Base-by-base conservation (phyloP, 176 grass and related monocot species). In the Hyparrhenia diplandra region DNA sequence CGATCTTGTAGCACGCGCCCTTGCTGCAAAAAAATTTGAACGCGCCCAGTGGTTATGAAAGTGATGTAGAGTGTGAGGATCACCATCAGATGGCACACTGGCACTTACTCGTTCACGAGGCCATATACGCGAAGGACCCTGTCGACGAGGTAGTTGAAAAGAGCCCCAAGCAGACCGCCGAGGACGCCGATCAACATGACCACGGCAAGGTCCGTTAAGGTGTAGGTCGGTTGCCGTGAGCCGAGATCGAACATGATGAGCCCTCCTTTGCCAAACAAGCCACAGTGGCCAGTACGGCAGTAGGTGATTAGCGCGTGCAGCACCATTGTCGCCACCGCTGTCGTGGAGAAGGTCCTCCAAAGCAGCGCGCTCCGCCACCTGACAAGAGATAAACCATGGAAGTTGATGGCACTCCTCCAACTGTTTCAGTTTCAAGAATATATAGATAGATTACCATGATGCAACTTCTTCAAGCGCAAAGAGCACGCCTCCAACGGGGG, bases 321-420 rank as follows among this genome's bases (percentile, higher is more conserved):
- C 64, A 88, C 83, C 40, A 94, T 90, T 36, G 86, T 77, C 58
- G 73, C 86, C 28, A 94, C 80, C 0, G 92, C 88, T 14, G 92
- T 94, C 13, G 92, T 94, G 13, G 89, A 94, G 70, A n/a, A 94
- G 17, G 88, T 84, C 76, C 92, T 91, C 92, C 92, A 94, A 1
- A 94, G 92, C 54, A 94, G 92, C 10, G 86, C 86, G 67, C 83
- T 94, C 71, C 92, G 83, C 92, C 92, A 94, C 92, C 92, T 94
- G 58, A 78, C 23, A 54, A n/a, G 49, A 51, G 47, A 51, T 18
- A 52, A 52, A 52, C 49, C 49, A n/a, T n/a, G n/a, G n/a, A n/a
- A n/a, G n/a, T n/a, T n/a, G n/a, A n/a, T n/a, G n/a, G n/a, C n/a
- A n/a, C n/a, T n/a, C n/a, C n/a, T n/a, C n/a, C n/a, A n/a, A n/a